Evolutionary conservation across 805 yeast genomes (phyloP).

Genomic region (Trichomonascus vanleenenianus): DNA sequence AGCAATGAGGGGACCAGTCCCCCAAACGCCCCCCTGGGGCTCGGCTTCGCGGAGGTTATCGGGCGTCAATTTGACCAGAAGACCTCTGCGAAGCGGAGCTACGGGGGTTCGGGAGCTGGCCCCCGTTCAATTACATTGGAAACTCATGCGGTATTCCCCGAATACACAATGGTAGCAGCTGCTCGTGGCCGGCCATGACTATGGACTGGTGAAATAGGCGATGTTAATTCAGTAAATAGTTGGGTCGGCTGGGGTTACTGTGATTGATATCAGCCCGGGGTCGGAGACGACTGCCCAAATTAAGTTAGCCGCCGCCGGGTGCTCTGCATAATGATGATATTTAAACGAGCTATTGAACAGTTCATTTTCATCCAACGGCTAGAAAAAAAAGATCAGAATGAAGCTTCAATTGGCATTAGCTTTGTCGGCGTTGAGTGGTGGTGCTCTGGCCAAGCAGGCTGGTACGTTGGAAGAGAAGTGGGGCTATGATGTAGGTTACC

Average conservation of each 20-base stretch:
- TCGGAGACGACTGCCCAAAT: neutral
- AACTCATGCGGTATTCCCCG: too few species aligned
- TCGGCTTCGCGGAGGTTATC: too few species aligned
- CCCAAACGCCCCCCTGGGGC: too few species aligned
- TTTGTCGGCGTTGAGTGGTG: neutral
- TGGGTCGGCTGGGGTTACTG: neutral
- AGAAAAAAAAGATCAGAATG: neutral
- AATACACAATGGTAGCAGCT: neutral
- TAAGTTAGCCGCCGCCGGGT: neutral
- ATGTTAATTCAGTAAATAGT: neutral
- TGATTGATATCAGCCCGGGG: too few species aligned
- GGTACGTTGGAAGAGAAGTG: conserved; percentile 50
- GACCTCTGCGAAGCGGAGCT: too few species aligned
- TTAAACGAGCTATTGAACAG: too few species aligned
- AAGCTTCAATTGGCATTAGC: too few species aligned
- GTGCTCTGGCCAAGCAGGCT: conserved; percentile 1
- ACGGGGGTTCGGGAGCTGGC: neutral
- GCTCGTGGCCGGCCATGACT: neutral
- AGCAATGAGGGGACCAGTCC: neutral
- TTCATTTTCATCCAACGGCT: too few species aligned
- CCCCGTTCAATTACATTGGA: too few species aligned
- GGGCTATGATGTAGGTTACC: conserved; percentile 41
- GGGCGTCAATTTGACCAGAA: too few species aligned
- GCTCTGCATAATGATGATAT: neutral
- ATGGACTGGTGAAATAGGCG: neutral